A percentile compares a stretch with the other conserved stretches of the same genome.
Evolutionary conservation across 2,329 filamentous ascomycete genomes (phyloP).

Genomic region (Monosporascus sp.): DNA sequence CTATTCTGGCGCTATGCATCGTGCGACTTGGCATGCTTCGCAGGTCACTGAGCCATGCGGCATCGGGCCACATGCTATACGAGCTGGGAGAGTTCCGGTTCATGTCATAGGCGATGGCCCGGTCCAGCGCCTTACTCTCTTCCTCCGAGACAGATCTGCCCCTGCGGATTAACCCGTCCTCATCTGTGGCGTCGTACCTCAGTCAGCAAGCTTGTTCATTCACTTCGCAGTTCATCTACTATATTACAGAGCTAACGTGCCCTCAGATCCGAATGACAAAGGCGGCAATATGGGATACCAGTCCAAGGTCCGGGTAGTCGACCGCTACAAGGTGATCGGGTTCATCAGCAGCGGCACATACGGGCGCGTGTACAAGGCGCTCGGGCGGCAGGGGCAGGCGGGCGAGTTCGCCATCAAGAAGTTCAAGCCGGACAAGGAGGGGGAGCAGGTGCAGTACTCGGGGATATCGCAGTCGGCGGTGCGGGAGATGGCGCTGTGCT

Average conservation of each 20-base stretch:
- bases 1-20: neutral
- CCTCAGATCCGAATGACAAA: slow-evolving; percentile 48
- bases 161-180: slow-evolving; percentile 7
- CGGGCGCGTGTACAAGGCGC: slow-evolving; percentile 94
- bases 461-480: slow-evolving; percentile 97
- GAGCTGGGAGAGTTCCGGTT: neutral
- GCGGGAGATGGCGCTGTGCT: slow-evolving; percentile 95
- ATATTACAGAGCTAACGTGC: slow-evolving; percentile 28
- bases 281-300: slow-evolving; percentile 44
- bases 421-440: slow-evolving; percentile 98
- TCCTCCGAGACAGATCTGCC: slow-evolving; percentile 8
- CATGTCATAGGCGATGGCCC: neutral
- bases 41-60: neutral
- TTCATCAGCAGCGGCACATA: slow-evolving; percentile 99
- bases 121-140: slow-evolving; percentile 6
- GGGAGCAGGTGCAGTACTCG: slow-evolving; percentile 89
- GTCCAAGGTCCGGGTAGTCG: slow-evolving; percentile 80
- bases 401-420: slow-evolving; percentile 98
- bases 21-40: neutral
- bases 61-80: neutral
- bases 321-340: slow-evolving; percentile 92
- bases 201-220: slow-evolving; percentile 1
- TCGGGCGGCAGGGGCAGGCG: slow-evolving; percentile 64
- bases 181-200: slow-evolving; percentile 4
- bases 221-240: slow-evolving; percentile 16